Percentiles rank a stretch among this genome's conserved stretches.
These are phyloP conservation scores for Colletotrichum kahawae DNA, from an alignment of 2,329 filamentous ascomycete genomes.

Conservation along the genomic window DNA sequence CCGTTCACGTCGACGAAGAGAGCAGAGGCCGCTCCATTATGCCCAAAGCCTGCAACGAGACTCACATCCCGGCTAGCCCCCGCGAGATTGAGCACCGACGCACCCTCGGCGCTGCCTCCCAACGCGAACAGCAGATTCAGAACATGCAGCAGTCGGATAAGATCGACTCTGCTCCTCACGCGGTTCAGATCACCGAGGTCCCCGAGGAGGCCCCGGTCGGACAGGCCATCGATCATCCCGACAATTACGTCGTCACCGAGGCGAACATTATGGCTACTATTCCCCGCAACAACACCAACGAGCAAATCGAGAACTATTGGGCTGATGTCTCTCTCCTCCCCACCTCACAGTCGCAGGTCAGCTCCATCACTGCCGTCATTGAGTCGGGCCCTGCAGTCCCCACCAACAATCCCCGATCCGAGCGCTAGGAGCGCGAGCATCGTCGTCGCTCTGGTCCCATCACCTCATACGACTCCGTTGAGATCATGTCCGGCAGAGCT, in stretches of 20 bases:
- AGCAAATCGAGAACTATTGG: not conserved
- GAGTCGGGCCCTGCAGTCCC: not conserved
- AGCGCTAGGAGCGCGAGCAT: not conserved
- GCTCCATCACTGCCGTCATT: not conserved
- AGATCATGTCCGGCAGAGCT: not conserved
- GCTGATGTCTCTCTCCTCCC: not conserved
- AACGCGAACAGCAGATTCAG: not conserved
- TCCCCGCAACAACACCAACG: not conserved
- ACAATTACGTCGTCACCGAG: not conserved
- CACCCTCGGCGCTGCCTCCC: not conserved
- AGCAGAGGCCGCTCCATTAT: not conserved
- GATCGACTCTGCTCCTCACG: not conserved
- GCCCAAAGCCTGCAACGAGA: not conserved
- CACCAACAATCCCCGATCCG: not conserved
- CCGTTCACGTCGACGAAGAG: conserved; percentile 5
- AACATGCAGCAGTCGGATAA: not conserved
- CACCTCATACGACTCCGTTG: not conserved
- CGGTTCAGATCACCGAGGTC: not conserved
- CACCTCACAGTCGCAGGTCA: not conserved
- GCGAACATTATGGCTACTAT: not conserved
- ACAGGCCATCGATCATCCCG: not conserved
- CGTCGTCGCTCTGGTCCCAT: not conserved
- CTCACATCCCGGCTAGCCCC: not conserved
- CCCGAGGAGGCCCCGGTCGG: not conserved
- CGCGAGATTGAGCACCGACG: not conserved